These are phyloP conservation scores for Termitomyces heimii DNA, from an alignment of 768 basidiomycete species.

Conservation along the genomic window DNA sequence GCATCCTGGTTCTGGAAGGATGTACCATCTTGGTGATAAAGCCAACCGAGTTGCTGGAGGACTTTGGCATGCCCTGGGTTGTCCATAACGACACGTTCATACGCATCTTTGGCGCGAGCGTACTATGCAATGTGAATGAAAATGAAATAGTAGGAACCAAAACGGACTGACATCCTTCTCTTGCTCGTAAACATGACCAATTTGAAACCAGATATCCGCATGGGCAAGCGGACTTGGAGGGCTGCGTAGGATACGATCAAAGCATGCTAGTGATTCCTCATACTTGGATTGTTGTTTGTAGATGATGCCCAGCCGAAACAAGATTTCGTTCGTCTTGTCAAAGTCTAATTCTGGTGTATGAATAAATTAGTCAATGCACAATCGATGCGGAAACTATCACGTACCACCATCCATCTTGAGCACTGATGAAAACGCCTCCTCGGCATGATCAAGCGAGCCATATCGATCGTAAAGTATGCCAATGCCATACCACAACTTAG, in stretches of 20 bases:
- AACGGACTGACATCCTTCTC: constrained; percentile 75
- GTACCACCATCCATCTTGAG: constrained; percentile 95
- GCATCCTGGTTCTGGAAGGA: constrained; percentile 94
- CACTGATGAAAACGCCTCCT: constrained; percentile 96
- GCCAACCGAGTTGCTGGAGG: constrained; percentile 95
- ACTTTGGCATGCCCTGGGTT: constrained; percentile 96
- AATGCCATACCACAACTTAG: constrained; percentile 99
- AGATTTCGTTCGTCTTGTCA: constrained; percentile 97
- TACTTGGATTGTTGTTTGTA: constrained; percentile 99
- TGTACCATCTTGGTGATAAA: constrained; percentile 94
- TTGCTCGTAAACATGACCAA: constrained; percentile 97
- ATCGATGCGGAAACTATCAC: constrained; percentile 17
- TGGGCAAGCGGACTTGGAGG: constrained; percentile 95
- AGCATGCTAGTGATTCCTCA: constrained; percentile 81
- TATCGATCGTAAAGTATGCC: constrained; percentile 99
- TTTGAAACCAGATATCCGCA: constrained; percentile 99
- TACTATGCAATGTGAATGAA: constrained; percentile 43
- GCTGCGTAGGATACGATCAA: constrained; percentile 93
- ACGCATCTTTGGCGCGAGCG: constrained; percentile 86
- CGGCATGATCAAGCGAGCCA: constrained; percentile 96
- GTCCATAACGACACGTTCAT: constrained; percentile 90
- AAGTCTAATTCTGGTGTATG: constrained; percentile 64
- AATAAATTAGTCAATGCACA: constrained; percentile 11
- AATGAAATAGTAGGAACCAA: not conserved
- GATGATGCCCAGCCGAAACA: constrained; percentile 96